phyloP scores from a whole-genome alignment of 2,329 filamentous ascomycete species.

The Chalaropsis ovoidea region DNA sequence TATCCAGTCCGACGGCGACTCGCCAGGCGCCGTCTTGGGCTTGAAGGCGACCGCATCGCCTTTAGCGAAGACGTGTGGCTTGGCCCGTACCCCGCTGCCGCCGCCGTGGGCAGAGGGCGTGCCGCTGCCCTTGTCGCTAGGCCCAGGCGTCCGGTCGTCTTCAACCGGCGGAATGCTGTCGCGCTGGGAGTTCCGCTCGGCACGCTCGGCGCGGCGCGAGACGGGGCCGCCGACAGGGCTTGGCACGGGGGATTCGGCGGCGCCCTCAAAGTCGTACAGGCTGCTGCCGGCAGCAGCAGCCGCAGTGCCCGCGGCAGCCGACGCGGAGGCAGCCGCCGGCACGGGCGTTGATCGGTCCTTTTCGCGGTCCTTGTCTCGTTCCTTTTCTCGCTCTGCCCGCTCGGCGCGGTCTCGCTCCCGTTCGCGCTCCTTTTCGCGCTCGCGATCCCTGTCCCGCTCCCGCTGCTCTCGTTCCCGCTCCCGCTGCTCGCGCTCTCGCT shows the following conservation, averaged over 20 bases:
- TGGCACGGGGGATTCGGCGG: slow-evolving; percentile 39
- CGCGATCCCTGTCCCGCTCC: slow-evolving; percentile 9
- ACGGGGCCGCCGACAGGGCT: slow-evolving; percentile 34
- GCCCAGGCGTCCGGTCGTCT: slow-evolving; percentile 36
- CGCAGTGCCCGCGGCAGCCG: not conserved
- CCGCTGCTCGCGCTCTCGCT: slow-evolving; percentile 21
- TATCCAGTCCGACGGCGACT: slow-evolving; percentile 53
- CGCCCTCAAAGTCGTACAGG: slow-evolving; percentile 39
- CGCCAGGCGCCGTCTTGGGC: slow-evolving; percentile 43
- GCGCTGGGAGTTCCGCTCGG: slow-evolving; percentile 32
- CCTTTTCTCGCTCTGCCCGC: slow-evolving; percentile 26
- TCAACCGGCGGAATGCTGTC: slow-evolving; percentile 40
- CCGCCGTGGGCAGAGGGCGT: slow-evolving; percentile 31
- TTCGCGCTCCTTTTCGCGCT: slow-evolving; percentile 15
- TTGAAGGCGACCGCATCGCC: slow-evolving; percentile 59
- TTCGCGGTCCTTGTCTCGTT: slow-evolving; percentile 27
- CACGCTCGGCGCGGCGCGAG: slow-evolving; percentile 30
- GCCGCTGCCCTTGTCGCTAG: slow-evolving; percentile 36
- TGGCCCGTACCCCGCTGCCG: slow-evolving; percentile 33
- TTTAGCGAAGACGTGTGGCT: slow-evolving; percentile 46
- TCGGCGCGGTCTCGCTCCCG: slow-evolving; percentile 8
- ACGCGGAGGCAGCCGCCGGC: not conserved
- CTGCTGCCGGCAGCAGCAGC: slow-evolving; percentile 24
- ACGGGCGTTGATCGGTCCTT: slow-evolving; percentile 27
- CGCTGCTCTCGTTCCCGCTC: slow-evolving; percentile 17